A percentile compares a stretch with the other conserved stretches of the same genome.
Evolutionary conservation across 768 basidiomycete genomes (phyloP).

Genomic region (Chalciporus pseudorubinellus): DNA sequence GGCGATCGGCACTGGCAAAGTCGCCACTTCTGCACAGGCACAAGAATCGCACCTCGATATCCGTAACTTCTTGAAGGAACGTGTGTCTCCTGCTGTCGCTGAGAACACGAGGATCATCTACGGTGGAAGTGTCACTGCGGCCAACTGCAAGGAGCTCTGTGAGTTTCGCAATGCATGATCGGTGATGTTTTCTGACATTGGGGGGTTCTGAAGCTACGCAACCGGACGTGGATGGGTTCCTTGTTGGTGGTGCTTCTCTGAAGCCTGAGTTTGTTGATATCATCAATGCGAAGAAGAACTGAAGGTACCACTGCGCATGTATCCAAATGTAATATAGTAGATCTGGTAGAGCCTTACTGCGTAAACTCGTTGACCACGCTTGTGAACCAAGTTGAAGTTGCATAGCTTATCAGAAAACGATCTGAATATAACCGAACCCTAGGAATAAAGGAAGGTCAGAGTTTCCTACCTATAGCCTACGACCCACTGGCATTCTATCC

Average conservation of each 20-base stretch:
- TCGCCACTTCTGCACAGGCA: conserved; percentile 88
- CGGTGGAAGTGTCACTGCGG: conserved; percentile 90
- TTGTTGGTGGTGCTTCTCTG: conserved; percentile 95
- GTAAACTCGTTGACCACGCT: no score
- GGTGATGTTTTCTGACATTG: neutral
- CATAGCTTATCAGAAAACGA: no score
- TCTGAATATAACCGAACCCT: no score
- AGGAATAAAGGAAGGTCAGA: no score
- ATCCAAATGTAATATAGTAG: neutral
- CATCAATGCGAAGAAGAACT: conserved; percentile 61
- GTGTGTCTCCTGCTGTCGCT: conserved; percentile 69
- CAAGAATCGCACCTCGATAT: conserved; percentile 88
- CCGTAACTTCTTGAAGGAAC: conserved; percentile 65
- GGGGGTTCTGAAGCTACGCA: conserved; percentile 51
- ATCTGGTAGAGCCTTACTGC: neutral
- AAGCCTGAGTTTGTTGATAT: conserved; percentile 97
- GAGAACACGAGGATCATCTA: conserved; percentile 85
- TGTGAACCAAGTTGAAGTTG: no score
- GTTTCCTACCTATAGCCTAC: no score
- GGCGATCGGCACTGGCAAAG: conserved; percentile 98
- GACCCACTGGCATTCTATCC: no score
- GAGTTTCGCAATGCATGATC: conserved; percentile 26
- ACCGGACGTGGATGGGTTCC: conserved; percentile 93
- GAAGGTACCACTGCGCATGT: neutral
- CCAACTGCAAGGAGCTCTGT: conserved; percentile 88